Evolutionary conservation across 192 early-diverging fungal species (phyloP), one percentile per base, ranked within the genome.

Genomic region (Haplosporangium gracile): DNA sequence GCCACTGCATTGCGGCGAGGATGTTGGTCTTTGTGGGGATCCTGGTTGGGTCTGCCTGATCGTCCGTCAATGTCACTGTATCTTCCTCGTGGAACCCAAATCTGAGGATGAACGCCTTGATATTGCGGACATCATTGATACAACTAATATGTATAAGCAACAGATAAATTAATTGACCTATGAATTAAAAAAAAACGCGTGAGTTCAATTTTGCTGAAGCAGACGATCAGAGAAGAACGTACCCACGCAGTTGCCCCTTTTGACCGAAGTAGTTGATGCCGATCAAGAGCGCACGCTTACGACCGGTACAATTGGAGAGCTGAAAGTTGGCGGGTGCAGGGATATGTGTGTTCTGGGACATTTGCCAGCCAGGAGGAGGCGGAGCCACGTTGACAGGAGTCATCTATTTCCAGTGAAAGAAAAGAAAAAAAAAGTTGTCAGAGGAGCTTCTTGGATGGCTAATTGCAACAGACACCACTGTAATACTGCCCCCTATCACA

Each of bases 251-350:
- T 81, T 92, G 88, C 72, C 90, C 89, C 75, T 88, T 87, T 68
- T 92, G 89, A 36, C 91, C 90, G 68, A 91, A 89, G 89, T 99
- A 99, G 85, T 99, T 99, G 89, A 98, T 97, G 32, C 98, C 98
- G 77, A 99, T 94, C 53, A 99, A 91, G 32, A 99, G 88, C 13
- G 97, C 97, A 26, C 93, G 92, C 88, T 96, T 95, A 65, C 94
- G 91, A 26, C 95, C 95, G 36, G 81, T 80, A 85, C 92, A 93
- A 47, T 90, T 92, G 20, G 91, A 92, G 0, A 93, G 77, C 65
- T 91, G 88, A 65, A 90, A 92, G 29, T 88, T 79, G 49, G 71
- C 20, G 1, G 88, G 83, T 9, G 88, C 85, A n/a, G 81, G 45
- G 36, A 72, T 26, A 34, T 83, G 71, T 53, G 88, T 75, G 34